These are phyloP conservation scores for Solanum chiquidenum DNA, from an alignment of 257 asterid species.

Conservation along the genomic window DNA sequence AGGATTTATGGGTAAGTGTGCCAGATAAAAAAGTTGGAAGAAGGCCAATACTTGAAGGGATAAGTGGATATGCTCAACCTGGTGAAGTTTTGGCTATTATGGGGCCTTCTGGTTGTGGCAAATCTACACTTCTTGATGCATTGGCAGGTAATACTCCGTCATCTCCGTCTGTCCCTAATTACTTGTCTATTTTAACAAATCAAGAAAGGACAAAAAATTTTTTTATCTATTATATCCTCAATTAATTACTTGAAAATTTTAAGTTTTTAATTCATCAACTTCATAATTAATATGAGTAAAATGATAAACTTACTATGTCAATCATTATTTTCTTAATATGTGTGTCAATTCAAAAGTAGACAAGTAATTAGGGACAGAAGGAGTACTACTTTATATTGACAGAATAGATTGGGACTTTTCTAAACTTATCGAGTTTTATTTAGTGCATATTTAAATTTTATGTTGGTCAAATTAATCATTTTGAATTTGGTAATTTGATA, in stretches of 20 bases:
- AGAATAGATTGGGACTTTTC: background rate
- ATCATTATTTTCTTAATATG: no score
- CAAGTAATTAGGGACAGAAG: no score
- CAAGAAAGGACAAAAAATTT: rapidly evolving
- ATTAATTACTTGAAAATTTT: no score
- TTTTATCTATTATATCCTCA: no score
- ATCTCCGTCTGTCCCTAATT: no score
- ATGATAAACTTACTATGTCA: no score
- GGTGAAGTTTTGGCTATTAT: constrained; percentile 46
- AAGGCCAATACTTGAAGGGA: constrained; percentile 32
- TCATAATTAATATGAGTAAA: no score
- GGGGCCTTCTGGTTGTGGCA: constrained; percentile 72
- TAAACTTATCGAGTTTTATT: background rate
- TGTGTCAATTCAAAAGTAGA: no score
- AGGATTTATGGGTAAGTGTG: constrained; percentile 46
- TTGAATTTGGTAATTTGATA: no score
- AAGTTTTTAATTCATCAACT: no score
- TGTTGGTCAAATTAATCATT: background rate
- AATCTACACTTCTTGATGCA: constrained; percentile 62
- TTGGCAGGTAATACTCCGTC: constrained; percentile 25
- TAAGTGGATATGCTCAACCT: constrained; percentile 43
- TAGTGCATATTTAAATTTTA: background rate
- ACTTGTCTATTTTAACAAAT: rapidly evolving
- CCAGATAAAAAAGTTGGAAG: constrained; percentile 20
- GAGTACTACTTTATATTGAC: no score